Evolutionary conservation across 352 stramenopile species (phyloP), one percentile per base, ranked within the genome.

Genomic region (Pythium sp.): DNA sequence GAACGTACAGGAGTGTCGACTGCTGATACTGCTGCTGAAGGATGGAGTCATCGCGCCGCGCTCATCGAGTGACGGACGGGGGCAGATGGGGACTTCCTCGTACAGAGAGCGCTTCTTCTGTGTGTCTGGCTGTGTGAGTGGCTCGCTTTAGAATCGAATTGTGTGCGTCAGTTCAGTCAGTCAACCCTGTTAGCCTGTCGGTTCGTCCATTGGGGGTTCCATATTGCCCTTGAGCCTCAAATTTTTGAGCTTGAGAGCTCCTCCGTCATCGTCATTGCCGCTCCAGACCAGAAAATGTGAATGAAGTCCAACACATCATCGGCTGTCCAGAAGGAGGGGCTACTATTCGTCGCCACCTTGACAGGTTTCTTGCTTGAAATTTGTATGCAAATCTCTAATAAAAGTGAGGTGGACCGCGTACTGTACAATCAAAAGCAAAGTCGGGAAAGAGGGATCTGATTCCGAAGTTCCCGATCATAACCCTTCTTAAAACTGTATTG

Each of bases 1-100:
- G 41, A 49, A n/a, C 20, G 15, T 32, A 32, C 30, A 8, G 18
- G 41, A 49, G 41, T n/a, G 38, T 5, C 14, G 14, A 47, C 38
- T 47, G 38, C 38, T 14, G 38, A 46, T 15, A 46, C 36, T 43
- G 36, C 11, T 43, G 36, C 20, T 26, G 54, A 11, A 24, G 28
- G 55, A 62, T 43, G 63, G 20, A 32, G 38, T 41, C 63, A 68
- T 63, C 36, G 36, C 36, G 34, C 62, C 30, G 32, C 26, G 36
- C 32, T 32, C 54, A 62, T 68, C 20, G 43, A 68, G 20, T 22
- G 56, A 26, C 30, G 55, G 18, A 43, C 38, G n/a, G 47, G 7
- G 7, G 47, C 20, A 26, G 47, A 26, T 54, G 47, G 18, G 47
- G 47, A 26, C 47, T 26, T 22, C 14, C 41, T 49, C n/a, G 28